Evolutionary conservation across 352 stramenopile species (phyloP).

Genomic region (Globisporangium emineosum): DNA sequence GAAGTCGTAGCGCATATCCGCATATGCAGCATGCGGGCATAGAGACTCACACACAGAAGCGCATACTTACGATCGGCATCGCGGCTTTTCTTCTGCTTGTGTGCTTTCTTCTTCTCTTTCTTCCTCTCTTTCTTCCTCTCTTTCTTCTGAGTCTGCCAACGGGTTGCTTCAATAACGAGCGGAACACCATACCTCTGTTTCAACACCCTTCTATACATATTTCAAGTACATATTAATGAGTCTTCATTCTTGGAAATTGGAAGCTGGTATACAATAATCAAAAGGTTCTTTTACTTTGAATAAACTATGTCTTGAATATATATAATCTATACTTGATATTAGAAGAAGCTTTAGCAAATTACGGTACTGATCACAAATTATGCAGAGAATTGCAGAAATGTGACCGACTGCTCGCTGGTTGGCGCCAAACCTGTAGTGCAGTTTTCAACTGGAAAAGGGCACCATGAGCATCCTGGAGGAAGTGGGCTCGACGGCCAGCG

Average conservation of each 20-base stretch:
- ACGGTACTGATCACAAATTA: background rate
- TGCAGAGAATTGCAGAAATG: background rate
- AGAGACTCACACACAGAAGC: background rate
- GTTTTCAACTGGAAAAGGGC: background rate
- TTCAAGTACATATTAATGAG: background rate
- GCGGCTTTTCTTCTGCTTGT: background rate
- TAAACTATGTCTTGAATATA: background rate
- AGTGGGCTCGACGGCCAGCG: conserved; percentile 24
- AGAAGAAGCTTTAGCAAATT: background rate
- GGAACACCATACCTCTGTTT: background rate
- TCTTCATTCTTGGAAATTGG: too few relatives aligned
- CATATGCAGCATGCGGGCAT: too few relatives aligned
- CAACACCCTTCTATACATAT: background rate
- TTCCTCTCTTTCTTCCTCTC: background rate
- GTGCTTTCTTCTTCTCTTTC: background rate
- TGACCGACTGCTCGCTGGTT: conserved; percentile 1
- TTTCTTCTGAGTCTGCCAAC: conserved; percentile 6
- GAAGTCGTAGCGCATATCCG: background rate
- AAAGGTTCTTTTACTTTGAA: background rate
- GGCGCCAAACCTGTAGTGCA: conserved; percentile 5
- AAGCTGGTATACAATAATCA: too few relatives aligned
- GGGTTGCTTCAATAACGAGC: background rate
- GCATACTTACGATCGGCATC: conserved; percentile 20
- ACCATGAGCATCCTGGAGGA: conserved; percentile 33
- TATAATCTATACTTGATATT: background rate